Evolutionary conservation across 768 basidiomycete genomes (phyloP).

Genomic region (Scleroderma bovista): DNA sequence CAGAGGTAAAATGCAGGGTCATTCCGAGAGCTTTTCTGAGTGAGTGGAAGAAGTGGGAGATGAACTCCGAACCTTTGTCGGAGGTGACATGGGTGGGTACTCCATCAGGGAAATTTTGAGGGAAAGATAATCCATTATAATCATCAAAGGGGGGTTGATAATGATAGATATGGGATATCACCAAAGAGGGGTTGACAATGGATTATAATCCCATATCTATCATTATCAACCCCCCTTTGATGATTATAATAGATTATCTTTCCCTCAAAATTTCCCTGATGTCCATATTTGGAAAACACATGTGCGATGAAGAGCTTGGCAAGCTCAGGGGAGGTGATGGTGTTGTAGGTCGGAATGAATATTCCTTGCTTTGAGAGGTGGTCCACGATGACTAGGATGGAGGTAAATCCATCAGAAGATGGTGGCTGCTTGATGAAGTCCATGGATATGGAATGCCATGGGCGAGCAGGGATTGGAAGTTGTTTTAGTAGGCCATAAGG

Average conservation of each 20-base stretch:
- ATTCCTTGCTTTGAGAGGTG: conserved; percentile 1
- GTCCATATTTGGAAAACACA: conserved; percentile 21
- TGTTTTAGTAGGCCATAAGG: conserved; percentile 31
- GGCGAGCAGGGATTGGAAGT: conserved; percentile 16
- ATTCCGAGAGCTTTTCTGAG: conserved; percentile 23
- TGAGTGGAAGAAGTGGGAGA: conserved; percentile 29
- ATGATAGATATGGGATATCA: too few species aligned
- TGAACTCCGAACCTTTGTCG: conserved; percentile 26
- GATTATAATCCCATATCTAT: too few species aligned
- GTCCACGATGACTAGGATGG: conserved; percentile 10
- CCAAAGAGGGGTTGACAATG: too few species aligned
- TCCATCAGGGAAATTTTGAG: too few species aligned
- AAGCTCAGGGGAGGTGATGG: conserved; percentile 7
- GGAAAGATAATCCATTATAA: too few species aligned
- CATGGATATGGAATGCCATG: conserved; percentile 23
- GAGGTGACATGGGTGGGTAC: conserved; percentile 17
- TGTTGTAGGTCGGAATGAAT: conserved; percentile 8
- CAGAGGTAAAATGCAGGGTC: conserved; percentile 17
- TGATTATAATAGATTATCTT: too few species aligned
- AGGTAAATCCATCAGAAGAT: conserved; percentile 23
- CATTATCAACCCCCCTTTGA: too few species aligned
- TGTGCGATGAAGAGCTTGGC: conserved; percentile 5
- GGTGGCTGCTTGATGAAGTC: conserved; percentile 34
- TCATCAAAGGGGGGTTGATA: too few species aligned
- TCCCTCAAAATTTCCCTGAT: too few species aligned